Evolutionary conservation across 2,329 filamentous ascomycete genomes (phyloP), one percentile per base, ranked within the genome.

Genomic region (Verticillium nonalfalfae): DNA sequence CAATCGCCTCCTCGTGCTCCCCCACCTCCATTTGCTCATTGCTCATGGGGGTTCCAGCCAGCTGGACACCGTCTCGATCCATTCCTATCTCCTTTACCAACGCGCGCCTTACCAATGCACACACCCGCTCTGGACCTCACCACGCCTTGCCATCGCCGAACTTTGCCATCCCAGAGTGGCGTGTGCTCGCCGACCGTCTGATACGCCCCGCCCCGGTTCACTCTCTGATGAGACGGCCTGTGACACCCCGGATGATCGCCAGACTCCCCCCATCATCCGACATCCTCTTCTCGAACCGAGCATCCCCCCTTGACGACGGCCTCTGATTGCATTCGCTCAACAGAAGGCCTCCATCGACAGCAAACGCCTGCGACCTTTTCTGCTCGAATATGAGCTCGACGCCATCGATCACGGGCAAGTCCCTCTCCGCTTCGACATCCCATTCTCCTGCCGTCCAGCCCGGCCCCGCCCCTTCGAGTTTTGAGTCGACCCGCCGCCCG

Each of bases 401-500:
- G 59, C 69, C 76, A 60, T 73, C 73, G 13, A 75, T 71, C 56
- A 59, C 73, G 74, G 82, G 81, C 74, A 86, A 85, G 76, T 79
- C 81, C 73, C 78, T 81, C 66, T 75, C 81, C 58, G 66, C 76
- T 60, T 69, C 78, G 52, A 69, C 76, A 50, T 77, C 75, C 57
- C 75, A 80, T 65, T 72, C 75, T 13, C 70, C 77, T 34, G 71
- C 76, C 15, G 69, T 74, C 4, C 76, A 79, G 65, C 58, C 18
- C 45, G 71, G 78, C 35, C 74, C 76, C n/a, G 67, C 78, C 39
- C 74, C 77, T 6, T 71, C 79, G 60, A 78, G 71, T 71, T 81
- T 83, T 71, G 83, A 85, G 61, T 76, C 78, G 18, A 76, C 73
- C 63, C 81, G 83, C 34, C 81, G 83, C 56, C 75, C 78, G 31